These are phyloP conservation scores for Cryphonectria nitschkei DNA, from an alignment of 2,329 filamentous ascomycete species.

Conservation along the genomic window DNA sequence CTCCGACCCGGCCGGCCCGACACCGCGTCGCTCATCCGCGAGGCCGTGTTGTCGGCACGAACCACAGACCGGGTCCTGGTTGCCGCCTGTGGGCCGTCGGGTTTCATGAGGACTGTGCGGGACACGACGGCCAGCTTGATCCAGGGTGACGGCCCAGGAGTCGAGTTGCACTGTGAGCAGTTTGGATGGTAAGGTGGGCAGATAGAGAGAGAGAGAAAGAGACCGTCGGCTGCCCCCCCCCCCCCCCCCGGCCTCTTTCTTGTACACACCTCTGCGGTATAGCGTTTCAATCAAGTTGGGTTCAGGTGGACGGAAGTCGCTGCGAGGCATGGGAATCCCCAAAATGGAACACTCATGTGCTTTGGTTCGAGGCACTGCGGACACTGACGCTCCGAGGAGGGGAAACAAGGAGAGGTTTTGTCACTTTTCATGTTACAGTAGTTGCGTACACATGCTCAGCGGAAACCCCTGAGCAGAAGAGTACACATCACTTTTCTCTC, in stretches of 20 bases:
- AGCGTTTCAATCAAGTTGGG: neutral
- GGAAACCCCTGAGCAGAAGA: neutral
- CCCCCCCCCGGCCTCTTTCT: neutral
- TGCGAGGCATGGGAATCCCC: neutral
- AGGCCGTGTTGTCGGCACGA: conserved; percentile 40
- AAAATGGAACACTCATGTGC: neutral
- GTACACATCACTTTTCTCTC: neutral
- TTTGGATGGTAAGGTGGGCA: conserved; percentile 50
- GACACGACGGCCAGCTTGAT: conserved; percentile 50
- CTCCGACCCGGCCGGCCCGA: conserved; percentile 47
- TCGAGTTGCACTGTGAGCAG: conserved; percentile 56
- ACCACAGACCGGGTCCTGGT: conserved; percentile 46
- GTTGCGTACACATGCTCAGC: neutral
- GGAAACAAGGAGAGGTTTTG: neutral
- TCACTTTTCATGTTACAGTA: neutral
- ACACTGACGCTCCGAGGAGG: neutral
- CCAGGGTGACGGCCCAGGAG: conserved; percentile 46
- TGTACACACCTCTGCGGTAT: neutral
- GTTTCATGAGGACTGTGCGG: conserved; percentile 49
- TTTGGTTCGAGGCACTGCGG: too few relatives aligned
- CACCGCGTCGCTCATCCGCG: conserved; percentile 42
- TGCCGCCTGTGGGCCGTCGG: conserved; percentile 52
- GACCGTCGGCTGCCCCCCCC: neutral
- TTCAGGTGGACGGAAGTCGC: neutral
- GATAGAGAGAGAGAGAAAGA: neutral